Base-by-base conservation (phyloP, 2,329 filamentous ascomycete genomes). In the Hymenoscyphus infarciens region DNA sequence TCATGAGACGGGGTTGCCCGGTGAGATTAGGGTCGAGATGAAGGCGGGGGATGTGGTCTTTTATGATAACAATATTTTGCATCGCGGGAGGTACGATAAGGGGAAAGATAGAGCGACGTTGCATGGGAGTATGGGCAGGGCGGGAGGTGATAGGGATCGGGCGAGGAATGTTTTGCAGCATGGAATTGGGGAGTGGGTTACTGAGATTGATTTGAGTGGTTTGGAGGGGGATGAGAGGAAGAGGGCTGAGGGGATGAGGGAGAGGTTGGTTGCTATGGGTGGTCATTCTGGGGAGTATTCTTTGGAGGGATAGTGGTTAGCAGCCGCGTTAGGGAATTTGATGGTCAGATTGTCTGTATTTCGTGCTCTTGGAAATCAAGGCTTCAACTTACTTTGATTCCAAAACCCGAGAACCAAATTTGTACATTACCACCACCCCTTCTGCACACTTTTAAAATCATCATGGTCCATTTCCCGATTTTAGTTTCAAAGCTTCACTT, bases 51-150 rank as follows among this genome's bases (percentile, higher is more conserved):
- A 96, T 75, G 85, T 89, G 16, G 90, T 90, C 52, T 96, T 96
- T 71, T 96, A 96, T 73, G 87, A 96, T 75, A 96, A 93, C 73
- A 96, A 96, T 74, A 96, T 96, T 67, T 74, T 96, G 66, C 89
- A 92, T 71, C 79, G 89, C 3, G 89, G 89, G 1, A 84, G 84
- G 31, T 92, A 92, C 74, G 78, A 82, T 67, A 75, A 77, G 13
- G 70, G 45, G 1, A 82, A 78, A 68, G 87, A 91, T 76, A 78
- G 89, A 27, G 82, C 88, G 80, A 91, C 88, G 64, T 75, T 92
- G 70, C 89, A 92, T 75, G 89, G 89, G 6, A 88, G 85, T 61
- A 88, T 90, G 56, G 89, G 89, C 1, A 83, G 87, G 68, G 78
- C 78, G 0, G 76, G 74, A 2, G 86, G 83, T 1, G 83, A 83